Evolutionary conservation across 331 rosid genomes (phyloP).

Genomic region (Ulmus americana): DNA sequence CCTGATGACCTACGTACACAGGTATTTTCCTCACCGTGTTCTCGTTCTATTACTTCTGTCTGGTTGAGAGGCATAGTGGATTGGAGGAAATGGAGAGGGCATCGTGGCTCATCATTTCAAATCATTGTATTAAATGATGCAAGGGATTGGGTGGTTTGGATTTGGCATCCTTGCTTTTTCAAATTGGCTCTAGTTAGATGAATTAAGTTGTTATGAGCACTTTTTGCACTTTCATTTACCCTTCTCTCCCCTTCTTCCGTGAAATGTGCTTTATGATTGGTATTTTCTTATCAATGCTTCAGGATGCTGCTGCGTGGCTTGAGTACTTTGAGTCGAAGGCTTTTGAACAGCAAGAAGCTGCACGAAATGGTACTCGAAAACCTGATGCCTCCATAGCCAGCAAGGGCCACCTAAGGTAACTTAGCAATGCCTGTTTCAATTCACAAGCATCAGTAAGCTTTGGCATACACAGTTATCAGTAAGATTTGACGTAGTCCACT

Average conservation of each 20-base stretch:
- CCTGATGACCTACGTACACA: constrained; percentile 95
- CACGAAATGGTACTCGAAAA: constrained; percentile 87
- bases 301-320: constrained; percentile 99
- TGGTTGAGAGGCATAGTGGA: neutral
- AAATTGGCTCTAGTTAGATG: neutral
- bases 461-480: neutral
- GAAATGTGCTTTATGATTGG: neutral
- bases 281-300: constrained; percentile 28
- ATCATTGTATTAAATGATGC: neutral
- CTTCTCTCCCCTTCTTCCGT: neutral
- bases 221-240: neutral
- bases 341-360: constrained; percentile 99
- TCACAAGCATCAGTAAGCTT: too few relatives aligned
- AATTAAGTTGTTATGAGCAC: neutral
- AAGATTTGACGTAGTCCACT: neutral
- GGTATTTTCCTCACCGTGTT: constrained; percentile 39
- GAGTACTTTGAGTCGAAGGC: constrained; percentile 99
- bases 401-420: constrained; percentile 94
- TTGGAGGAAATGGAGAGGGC: neutral
- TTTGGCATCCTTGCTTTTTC: neutral
- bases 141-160: neutral
- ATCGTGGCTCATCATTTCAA: neutral
- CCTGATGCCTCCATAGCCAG: constrained; percentile 98
- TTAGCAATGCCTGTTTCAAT: neutral
- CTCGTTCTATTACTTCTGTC: too few relatives aligned